These are phyloP conservation scores for Botrytis hyacinthi DNA, from an alignment of 2,329 filamentous ascomycete genomes.

Conservation along the genomic window DNA sequence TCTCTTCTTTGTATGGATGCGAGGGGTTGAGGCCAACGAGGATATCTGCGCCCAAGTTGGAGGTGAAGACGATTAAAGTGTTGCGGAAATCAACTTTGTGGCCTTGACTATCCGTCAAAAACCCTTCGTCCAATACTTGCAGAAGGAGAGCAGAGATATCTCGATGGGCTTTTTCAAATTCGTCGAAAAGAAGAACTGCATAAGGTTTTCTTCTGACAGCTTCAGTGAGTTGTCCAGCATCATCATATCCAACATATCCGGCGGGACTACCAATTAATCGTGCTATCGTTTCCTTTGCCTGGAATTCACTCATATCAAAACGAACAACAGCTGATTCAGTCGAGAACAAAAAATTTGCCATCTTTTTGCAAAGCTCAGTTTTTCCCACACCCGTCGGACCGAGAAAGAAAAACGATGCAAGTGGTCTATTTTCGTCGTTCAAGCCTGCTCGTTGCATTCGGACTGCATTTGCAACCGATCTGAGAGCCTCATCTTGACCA, in stretches of 20 bases:
- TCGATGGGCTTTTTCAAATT: constrained; percentile 95
- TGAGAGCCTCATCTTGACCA: constrained; percentile 91
- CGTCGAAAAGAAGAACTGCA: constrained; percentile 90
- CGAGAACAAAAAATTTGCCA: constrained; percentile 89
- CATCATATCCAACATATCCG: constrained; percentile 94
- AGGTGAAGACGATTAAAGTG: constrained; percentile 93
- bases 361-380: constrained; percentile 94
- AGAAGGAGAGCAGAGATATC: constrained; percentile 90
- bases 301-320: constrained; percentile 98
- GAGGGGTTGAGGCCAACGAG: constrained; percentile 72
- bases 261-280: constrained; percentile 89
- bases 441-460: constrained; percentile 90
- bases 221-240: constrained; percentile 93
- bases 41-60: constrained; percentile 89
- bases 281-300: constrained; percentile 94
- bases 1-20: constrained; percentile 60
- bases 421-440: constrained; percentile 84
- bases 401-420: constrained; percentile 96
- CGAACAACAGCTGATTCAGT: constrained; percentile 87
- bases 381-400: constrained; percentile 96
- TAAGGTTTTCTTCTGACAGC: constrained; percentile 94
- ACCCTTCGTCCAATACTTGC: constrained; percentile 94
- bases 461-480: constrained; percentile 87
- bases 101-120: constrained; percentile 90
- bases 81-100: constrained; percentile 97